phyloP scores from a whole-genome alignment of 2,329 filamentous ascomycete species.

The Aspergillus viridinutans region DNA sequence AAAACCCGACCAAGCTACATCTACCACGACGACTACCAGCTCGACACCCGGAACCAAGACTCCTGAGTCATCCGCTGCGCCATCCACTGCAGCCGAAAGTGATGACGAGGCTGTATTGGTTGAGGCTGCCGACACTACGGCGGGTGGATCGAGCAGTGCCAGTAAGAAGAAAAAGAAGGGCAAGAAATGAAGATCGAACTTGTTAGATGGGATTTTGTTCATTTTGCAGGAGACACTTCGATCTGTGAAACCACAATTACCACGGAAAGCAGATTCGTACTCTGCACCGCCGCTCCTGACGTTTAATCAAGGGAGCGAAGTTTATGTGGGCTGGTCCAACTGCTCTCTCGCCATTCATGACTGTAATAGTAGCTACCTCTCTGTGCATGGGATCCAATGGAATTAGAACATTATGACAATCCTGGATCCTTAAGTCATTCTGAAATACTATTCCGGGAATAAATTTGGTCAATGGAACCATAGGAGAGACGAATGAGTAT shows the following conservation, averaged over 20 bases:
- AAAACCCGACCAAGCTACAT: constrained; percentile 11
- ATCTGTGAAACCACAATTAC: background rate
- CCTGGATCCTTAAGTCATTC: background rate
- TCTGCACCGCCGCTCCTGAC: background rate
- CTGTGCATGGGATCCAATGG: background rate
- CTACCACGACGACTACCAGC: constrained; percentile 6
- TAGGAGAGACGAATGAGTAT: background rate
- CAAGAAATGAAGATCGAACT: constrained; percentile 35
- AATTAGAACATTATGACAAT: background rate
- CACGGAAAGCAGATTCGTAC: background rate
- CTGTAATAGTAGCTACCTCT: background rate
- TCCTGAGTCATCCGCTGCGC: constrained; percentile 20
- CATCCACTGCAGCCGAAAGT: constrained; percentile 45
- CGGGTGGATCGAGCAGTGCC: constrained; percentile 23
- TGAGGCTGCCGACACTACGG: constrained; percentile 51
- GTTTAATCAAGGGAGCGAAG: background rate
- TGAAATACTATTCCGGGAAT: background rate
- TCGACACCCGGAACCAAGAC: constrained; percentile 15
- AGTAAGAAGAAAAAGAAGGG: constrained; percentile 46
- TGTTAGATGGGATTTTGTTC: constrained; percentile 11
- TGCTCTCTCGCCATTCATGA: background rate
- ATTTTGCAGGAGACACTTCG: constrained; percentile 5
- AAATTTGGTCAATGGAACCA: background rate
- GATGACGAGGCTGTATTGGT: constrained; percentile 77
- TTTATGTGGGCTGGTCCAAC: background rate